Percentiles rank a stretch among this genome's conserved stretches.
These are phyloP conservation scores for Ceratocystis colombiana DNA, from an alignment of 2,329 filamentous ascomycete genomes.

Conservation along the genomic window DNA sequence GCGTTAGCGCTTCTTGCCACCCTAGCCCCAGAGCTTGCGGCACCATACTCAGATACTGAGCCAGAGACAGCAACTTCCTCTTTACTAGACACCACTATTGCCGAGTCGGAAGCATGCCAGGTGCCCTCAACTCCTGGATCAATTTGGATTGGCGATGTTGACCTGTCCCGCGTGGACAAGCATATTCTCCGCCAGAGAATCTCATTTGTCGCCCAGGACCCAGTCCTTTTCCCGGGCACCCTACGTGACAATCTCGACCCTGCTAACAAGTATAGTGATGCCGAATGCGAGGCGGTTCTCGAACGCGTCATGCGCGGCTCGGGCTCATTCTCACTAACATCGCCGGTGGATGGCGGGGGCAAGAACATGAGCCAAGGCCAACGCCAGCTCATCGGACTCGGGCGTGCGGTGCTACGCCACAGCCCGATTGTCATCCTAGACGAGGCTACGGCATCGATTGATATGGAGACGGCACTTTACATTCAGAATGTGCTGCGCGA, in stretches of 20 bases:
- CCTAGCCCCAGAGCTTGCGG: conserved; percentile 36
- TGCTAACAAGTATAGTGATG: conserved; percentile 46
- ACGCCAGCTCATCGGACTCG: conserved; percentile 52
- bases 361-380: conserved; percentile 55
- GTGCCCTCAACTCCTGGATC: conserved; percentile 33
- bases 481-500: conserved; percentile 49
- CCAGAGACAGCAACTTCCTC: not conserved
- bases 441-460: conserved; percentile 55
- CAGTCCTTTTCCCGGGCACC: conserved; percentile 50
- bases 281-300: conserved; percentile 43
- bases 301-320: conserved; percentile 39
- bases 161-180: conserved; percentile 46
- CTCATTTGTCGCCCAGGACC: conserved; percentile 55
- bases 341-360: conserved; percentile 48
- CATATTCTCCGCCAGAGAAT: conserved; percentile 47
- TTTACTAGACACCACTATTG: conserved; percentile 11
- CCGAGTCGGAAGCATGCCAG: conserved; percentile 14
- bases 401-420: conserved; percentile 48
- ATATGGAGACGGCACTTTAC: conserved; percentile 46
- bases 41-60: conserved; percentile 15
- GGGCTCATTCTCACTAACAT: conserved; percentile 38
- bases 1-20: conserved; percentile 50
- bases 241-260: conserved; percentile 60
- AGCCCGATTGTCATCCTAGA: conserved; percentile 54
- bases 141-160: conserved; percentile 46